A percentile compares a stretch with the other conserved stretches of the same genome.
Evolutionary conservation across 2,329 filamentous ascomycete species (phyloP).

Genomic region (Pseudogymnoascus sp.): DNA sequence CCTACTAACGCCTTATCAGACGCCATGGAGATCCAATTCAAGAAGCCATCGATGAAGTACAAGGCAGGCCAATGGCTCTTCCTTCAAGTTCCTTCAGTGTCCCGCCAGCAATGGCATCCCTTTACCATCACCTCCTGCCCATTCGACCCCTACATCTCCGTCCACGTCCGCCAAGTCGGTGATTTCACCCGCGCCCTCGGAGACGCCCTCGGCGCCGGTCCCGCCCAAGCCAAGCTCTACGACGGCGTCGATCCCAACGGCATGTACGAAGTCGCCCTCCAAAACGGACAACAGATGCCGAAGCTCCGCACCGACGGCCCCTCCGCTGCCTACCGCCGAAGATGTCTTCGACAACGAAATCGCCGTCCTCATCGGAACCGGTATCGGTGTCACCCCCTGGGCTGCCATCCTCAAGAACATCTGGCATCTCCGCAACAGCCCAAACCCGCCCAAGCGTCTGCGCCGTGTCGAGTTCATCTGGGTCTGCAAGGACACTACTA

Average conservation of each 20-base stretch:
- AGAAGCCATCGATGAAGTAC: conserved; percentile 94
- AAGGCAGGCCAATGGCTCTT: conserved; percentile 98
- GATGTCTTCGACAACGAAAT: conserved; percentile 95
- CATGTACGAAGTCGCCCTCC: conserved; percentile 95
- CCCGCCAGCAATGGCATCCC: conserved; percentile 90
- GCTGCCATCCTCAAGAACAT: conserved; percentile 91
- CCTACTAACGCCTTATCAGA: conserved; percentile 45
- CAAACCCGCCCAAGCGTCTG: conserved; percentile 82
- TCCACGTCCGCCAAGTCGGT: conserved; percentile 93
- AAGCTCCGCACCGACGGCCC: conserved; percentile 84
- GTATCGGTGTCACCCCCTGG: conserved; percentile 84
- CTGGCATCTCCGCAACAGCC: conserved; percentile 87
- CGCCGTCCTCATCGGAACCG: conserved; percentile 76
- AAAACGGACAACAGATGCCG: conserved; percentile 91
- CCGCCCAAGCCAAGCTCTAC: conserved; percentile 81
- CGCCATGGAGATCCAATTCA: conserved; percentile 94
- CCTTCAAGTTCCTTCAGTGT: conserved; percentile 85
- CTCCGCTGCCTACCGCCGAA: conserved; percentile 93
- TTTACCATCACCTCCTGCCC: conserved; percentile 99
- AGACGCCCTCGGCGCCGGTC: conserved; percentile 86
- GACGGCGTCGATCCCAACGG: conserved; percentile 86
- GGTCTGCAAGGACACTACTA: conserved; percentile 92
- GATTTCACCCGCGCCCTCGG: conserved; percentile 95
- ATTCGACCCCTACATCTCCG: conserved; percentile 86
- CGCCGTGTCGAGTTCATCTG: conserved; percentile 98